Evolutionary conservation across 169 alveolate genomes (phyloP), one percentile per base, ranked within the genome.

Genomic region (Perkinsus olseni): DNA sequence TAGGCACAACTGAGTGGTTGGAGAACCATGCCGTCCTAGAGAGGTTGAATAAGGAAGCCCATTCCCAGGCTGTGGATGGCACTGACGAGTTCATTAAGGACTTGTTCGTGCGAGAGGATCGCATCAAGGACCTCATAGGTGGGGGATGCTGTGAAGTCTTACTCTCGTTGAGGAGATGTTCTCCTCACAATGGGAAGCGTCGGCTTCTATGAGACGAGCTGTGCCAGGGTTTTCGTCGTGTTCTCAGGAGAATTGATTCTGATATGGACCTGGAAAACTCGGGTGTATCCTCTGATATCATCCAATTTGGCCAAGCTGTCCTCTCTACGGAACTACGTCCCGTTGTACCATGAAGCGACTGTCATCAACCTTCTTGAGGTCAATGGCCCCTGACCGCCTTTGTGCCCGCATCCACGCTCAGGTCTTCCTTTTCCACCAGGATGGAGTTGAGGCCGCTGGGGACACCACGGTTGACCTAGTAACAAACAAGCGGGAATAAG

Each of bases 31-130:
- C 39, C 39, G 38, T 28, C 62, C 3, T 91, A 17, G 92, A 91
- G 74, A 91, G 50, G 92, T 62, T 91, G 13, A 38, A 38, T 21
- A 40, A 38, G 50, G 74, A 91, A 62, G 92, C 92, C 1, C 92
- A 91, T 39, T 8, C 39, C 74, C 92, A 91, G 37, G 92, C 92
- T 3, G 92, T 38, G 37, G 92, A 91, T 62, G 50, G 50, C 38
- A 91, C 92, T 38, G 92, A 91, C 38, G 92, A 91, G 92, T 91
- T 38, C 31, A 39, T 91, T 62, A 40, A 38, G 37, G 92, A 91
- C n/a, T 24, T 38, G 24, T 24, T 91, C 38, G 50, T 38, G 82
- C 82, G 82, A 24, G 82, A 62, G 31, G 82, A 62, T 28, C 82
- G 82, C 82, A 62, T 62, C 82, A 62, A 62, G 17, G 82, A 62